Evolutionary conservation across 192 early-diverging fungal species (phyloP).

Genomic region (Coemansia sp.): DNA sequence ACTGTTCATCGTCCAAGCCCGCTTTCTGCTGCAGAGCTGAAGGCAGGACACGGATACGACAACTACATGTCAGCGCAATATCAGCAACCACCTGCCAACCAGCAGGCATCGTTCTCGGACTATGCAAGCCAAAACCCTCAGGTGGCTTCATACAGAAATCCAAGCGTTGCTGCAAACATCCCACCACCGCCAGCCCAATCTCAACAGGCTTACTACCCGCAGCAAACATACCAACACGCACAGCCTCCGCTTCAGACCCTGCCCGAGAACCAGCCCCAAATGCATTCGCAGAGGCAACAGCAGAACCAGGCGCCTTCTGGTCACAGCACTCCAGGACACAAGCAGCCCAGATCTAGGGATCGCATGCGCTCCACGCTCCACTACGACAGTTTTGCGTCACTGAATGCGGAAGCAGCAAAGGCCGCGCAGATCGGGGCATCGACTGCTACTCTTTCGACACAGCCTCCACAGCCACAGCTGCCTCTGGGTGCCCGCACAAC

Average conservation of each 20-base stretch:
- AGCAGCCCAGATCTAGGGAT: conserved; percentile 50
- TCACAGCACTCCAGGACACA: conserved; percentile 28
- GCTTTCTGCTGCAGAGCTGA: conserved; percentile 21
- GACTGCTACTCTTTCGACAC: conserved; percentile 14
- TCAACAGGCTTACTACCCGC: not conserved
- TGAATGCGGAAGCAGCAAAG: conserved; percentile 15
- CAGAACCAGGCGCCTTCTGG: conserved; percentile 13
- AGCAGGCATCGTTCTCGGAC: not conserved
- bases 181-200: conserved; percentile 1
- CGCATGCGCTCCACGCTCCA: conserved; percentile 54
- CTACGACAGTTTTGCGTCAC: conserved; percentile 34
- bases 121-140: not conserved
- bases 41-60: not conserved
- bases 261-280: too few species aligned
- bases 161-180: conserved; percentile 4
- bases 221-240: not conserved
- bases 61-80: not conserved
- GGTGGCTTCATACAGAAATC: not conserved
- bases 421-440: conserved; percentile 3
- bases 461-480: conserved; percentile 12
- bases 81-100: conserved; percentile 2
- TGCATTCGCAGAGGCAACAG: not conserved
- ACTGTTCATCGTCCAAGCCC: conserved; percentile 36
- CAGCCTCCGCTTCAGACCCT: not conserved
- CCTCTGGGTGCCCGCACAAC: conserved; percentile 11